phyloP scores from a whole-genome alignment of 108 stramenopile genomes.

The Pinguiococcus pyrenoidosus region DNA sequence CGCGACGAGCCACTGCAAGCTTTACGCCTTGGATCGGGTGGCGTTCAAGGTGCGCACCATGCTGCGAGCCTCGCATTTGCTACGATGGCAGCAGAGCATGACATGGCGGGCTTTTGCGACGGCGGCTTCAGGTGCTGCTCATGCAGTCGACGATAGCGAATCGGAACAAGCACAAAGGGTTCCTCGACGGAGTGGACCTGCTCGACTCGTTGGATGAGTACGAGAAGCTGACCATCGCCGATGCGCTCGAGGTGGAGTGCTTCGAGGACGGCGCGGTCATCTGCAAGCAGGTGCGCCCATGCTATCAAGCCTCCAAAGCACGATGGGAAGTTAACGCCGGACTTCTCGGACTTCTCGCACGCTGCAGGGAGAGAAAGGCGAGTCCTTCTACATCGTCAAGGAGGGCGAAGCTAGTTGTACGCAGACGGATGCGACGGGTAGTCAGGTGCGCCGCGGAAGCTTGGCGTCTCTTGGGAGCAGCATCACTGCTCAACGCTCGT shows the following conservation, averaged over 20 bases:
- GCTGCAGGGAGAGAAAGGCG: conserved; percentile 24
- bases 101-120: too few relatives aligned
- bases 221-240: conserved; percentile 43
- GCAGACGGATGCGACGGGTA: conserved; percentile 29
- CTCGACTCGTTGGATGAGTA: conserved; percentile 37
- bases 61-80: conserved; percentile 4
- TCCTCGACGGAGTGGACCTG: conserved; percentile 34
- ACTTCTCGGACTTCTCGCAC: too few relatives aligned
- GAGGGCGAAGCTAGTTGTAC: conserved; percentile 14
- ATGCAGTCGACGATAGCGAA: conserved; percentile 27
- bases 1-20: conserved; percentile 10
- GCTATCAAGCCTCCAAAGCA: too few relatives aligned
- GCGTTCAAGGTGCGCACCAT: conserved; percentile 39
- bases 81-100: too few relatives aligned
- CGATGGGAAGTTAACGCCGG: too few relatives aligned
- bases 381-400: conserved; percentile 45
- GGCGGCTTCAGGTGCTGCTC: conserved; percentile 21
- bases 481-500: too few relatives aligned
- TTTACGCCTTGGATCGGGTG: conserved; percentile 42
- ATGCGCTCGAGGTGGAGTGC: conserved; percentile 33
- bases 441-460: too few relatives aligned
- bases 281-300: conserved; percentile 32
- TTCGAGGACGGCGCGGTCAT: conserved; percentile 26
- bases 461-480: too few relatives aligned
- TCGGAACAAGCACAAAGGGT: conserved; percentile 24